Percentiles rank a stretch among this genome's conserved stretches.
These are phyloP conservation scores for Didymella sp. DNA, from an alignment of 2,329 filamentous ascomycete genomes.

Conservation along the genomic window DNA sequence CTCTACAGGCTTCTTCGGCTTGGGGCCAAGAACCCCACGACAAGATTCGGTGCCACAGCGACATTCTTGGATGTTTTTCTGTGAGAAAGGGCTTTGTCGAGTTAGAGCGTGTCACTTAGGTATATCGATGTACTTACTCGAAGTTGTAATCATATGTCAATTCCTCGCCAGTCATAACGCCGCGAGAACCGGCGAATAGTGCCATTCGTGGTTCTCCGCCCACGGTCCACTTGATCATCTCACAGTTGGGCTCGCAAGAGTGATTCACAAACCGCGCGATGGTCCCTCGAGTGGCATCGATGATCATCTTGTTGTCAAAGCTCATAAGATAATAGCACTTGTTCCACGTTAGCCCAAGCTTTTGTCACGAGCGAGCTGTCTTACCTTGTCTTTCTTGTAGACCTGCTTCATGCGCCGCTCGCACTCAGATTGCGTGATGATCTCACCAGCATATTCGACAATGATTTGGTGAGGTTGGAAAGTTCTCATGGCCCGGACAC, in stretches of 20 bases:
- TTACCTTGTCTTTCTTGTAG: constrained; percentile 91
- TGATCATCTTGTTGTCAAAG: constrained; percentile 98
- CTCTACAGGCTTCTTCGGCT: constrained; percentile 57
- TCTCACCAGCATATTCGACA: constrained; percentile 97
- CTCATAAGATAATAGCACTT: constrained; percentile 99
- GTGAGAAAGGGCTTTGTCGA: constrained; percentile 53
- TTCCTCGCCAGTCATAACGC: constrained; percentile 94
- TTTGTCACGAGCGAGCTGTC: constrained; percentile 29
- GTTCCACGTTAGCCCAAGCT: constrained; percentile 25
- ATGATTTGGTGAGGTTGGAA: constrained; percentile 94
- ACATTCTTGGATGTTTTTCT: constrained; percentile 69
- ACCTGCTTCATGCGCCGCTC: constrained; percentile 90
- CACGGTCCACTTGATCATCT: constrained; percentile 98
- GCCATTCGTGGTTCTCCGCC: constrained; percentile 94
- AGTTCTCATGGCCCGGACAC: constrained; percentile 86
- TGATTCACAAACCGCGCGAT: constrained; percentile 99
- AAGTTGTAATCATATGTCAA: constrained; percentile 92
- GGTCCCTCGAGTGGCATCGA: constrained; percentile 93
- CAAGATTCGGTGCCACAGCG: constrained; percentile 67
- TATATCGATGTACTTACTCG: constrained; percentile 57
- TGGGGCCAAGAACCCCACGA: constrained; percentile 67
- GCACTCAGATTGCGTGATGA: constrained; percentile 93
- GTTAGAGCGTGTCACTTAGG: neutral
- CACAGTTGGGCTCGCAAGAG: constrained; percentile 93
- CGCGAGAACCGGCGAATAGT: constrained; percentile 86